These are phyloP conservation scores for Cyberlindnera sargentensis DNA, from an alignment of 805 yeast genomes.

Conservation along the genomic window DNA sequence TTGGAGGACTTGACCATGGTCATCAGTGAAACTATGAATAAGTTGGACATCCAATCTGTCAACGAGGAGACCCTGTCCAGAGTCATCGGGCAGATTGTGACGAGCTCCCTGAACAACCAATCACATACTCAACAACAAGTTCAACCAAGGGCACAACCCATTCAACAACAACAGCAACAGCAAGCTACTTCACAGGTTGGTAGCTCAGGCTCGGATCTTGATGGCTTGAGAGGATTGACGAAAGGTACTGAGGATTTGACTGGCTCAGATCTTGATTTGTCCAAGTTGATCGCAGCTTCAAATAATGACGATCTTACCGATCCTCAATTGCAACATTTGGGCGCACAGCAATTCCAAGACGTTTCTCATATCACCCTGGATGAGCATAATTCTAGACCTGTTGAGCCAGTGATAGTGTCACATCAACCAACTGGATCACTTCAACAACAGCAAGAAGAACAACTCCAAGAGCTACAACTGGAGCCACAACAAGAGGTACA, in stretches of 20 bases:
- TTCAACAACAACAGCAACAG: neutral
- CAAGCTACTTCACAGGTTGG: neutral
- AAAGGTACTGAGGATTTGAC: constrained; percentile 18
- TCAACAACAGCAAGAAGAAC: neutral
- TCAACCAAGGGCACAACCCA: too few species aligned
- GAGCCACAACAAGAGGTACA: neutral
- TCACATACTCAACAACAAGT: too few species aligned
- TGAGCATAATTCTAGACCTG: neutral
- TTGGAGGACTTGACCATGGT: constrained; percentile 23
- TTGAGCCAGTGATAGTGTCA: neutral
- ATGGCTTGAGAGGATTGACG: constrained; percentile 22
- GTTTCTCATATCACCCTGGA: neutral
- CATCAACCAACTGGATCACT: neutral
- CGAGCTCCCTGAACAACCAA: constrained; percentile 11
- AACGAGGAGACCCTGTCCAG: constrained; percentile 25
- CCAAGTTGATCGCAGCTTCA: constrained; percentile 4
- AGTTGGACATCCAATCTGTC: constrained; percentile 43
- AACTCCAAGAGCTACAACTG: neutral
- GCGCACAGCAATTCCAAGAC: neutral
- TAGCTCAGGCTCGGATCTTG: constrained; percentile 1
- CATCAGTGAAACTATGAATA: constrained; percentile 24
- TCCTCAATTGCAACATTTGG: neutral
- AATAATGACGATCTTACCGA: neutral
- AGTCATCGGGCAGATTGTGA: constrained; percentile 21
- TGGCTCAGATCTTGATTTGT: constrained; percentile 6